Conservation (phyloP, 2,329 filamentous ascomycete genomes). For the Diatrype stigma region DNA sequence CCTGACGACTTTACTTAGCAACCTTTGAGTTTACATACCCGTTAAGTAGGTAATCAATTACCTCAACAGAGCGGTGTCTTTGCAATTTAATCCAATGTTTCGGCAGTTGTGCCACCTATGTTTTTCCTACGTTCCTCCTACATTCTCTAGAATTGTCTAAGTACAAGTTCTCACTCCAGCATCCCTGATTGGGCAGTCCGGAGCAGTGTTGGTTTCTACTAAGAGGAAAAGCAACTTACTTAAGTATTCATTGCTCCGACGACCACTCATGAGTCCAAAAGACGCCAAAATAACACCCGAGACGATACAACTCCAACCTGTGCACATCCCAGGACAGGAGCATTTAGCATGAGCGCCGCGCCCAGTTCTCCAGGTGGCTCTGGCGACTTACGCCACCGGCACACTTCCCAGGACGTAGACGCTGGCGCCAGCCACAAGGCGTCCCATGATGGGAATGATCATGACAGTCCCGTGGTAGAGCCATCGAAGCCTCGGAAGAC, state of each 20-base stretch:
- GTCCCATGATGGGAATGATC: conserved; percentile 6
- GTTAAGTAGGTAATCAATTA: too few species aligned
- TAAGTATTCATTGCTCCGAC: not conserved
- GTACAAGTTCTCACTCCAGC: not conserved
- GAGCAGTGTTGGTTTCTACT: too few species aligned
- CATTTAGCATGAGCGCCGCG: conserved; percentile 16
- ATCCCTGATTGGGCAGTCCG: not conserved
- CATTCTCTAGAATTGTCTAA: not conserved
- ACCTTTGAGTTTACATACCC: too few species aligned
- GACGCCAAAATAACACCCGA: not conserved
- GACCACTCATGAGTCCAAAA: not conserved
- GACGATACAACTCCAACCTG: not conserved
- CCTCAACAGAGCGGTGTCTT: not conserved
- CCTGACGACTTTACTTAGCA: too few species aligned
- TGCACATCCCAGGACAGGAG: not conserved
- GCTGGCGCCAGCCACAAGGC: conserved; percentile 6
- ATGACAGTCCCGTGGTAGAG: conserved; percentile 11
- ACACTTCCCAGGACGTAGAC: conserved; percentile 10
- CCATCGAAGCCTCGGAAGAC: conserved; percentile 62
- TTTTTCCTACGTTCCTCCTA: too few species aligned
- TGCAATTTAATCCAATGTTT: not conserved
- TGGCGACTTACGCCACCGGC: conserved; percentile 25
- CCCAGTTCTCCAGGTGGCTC: conserved; percentile 11
- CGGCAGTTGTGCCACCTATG: not conserved
- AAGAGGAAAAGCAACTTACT: not conserved